Evolutionary conservation across 2,329 filamentous ascomycete genomes (phyloP).

Genomic region (Neofusicoccum parvum): DNA sequence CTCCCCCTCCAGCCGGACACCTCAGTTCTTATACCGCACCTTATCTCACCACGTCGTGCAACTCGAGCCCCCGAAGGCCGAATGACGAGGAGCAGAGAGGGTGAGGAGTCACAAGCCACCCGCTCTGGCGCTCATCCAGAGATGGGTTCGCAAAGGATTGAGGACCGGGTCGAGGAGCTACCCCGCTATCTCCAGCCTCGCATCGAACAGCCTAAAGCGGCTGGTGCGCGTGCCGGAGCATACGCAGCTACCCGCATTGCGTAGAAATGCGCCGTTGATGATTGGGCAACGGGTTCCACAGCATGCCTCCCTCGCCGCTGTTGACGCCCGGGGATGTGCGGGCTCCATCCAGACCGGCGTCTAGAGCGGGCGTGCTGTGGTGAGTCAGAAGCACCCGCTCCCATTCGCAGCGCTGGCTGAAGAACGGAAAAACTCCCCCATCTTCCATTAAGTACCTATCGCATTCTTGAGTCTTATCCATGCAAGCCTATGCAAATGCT

Average conservation of each 20-base stretch:
- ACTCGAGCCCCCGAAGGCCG: too few relatives aligned
- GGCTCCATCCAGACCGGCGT: too few relatives aligned
- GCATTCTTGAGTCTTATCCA: not conserved
- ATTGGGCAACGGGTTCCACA: not conserved
- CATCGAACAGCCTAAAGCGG: not conserved
- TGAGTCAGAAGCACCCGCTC: too few relatives aligned
- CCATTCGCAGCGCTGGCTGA: too few relatives aligned
- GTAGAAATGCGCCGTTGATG: not conserved
- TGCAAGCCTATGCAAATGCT: not conserved
- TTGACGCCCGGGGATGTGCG: not conserved
- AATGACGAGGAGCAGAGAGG: too few relatives aligned
- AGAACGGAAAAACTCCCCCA: too few relatives aligned
- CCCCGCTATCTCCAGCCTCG: not conserved
- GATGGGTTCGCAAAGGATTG: not conserved
- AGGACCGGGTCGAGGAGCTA: not conserved
- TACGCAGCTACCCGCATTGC: not conserved
- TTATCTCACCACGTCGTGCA: too few relatives aligned
- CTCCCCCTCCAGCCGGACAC: too few relatives aligned
- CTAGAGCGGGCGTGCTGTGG: not conserved
- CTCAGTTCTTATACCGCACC: too few relatives aligned
- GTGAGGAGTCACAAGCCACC: too few relatives aligned
- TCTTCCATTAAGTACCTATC: not conserved
- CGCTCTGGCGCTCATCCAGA: not conserved
- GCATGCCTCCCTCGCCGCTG: not conserved
- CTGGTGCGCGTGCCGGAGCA: not conserved